A percentile compares a stretch with the other conserved stretches of the same genome.
Evolutionary conservation across 169 alveolate genomes (phyloP).

Genomic region (Prorocentrum cordatum): DNA sequence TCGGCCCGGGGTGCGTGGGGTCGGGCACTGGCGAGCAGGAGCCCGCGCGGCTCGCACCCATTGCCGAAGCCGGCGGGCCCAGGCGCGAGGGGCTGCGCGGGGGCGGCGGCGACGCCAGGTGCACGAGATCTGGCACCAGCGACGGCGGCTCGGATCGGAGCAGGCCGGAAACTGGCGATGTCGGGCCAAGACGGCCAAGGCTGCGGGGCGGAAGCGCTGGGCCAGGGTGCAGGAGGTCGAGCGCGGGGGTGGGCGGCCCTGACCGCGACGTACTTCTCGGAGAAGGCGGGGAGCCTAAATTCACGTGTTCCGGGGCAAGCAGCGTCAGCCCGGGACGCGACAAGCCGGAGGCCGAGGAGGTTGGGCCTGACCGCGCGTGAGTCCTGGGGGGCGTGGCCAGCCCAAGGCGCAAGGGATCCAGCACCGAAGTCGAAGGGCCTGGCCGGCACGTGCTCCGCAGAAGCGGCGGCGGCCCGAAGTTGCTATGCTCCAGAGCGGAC

Average conservation of each 20-base stretch:
- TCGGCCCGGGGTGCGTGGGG: background rate
- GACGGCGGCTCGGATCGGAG: background rate
- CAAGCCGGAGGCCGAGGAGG: background rate
- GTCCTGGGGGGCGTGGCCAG: too few species aligned
- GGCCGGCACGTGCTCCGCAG: too few species aligned
- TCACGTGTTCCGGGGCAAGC: background rate
- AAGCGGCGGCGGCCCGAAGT: too few species aligned
- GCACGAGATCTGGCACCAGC: background rate
- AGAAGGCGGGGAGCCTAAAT: background rate
- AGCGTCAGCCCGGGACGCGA: background rate
- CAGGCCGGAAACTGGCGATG: too few species aligned
- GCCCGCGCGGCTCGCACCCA: background rate
- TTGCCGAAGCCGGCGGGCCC: background rate
- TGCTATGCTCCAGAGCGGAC: background rate
- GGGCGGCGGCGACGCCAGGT: background rate
- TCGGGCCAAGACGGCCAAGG: background rate
- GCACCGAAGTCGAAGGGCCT: too few species aligned
- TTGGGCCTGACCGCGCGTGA: too few species aligned
- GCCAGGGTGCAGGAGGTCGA: constrained; percentile 3
- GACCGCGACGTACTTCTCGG: background rate
- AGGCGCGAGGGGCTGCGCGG: background rate
- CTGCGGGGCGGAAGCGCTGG: background rate
- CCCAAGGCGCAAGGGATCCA: too few species aligned
- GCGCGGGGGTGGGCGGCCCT: background rate
- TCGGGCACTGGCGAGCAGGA: background rate